Conservation (phyloP, 208 protist genomes). For the Leptomonas pyrrhocoris region DNA sequence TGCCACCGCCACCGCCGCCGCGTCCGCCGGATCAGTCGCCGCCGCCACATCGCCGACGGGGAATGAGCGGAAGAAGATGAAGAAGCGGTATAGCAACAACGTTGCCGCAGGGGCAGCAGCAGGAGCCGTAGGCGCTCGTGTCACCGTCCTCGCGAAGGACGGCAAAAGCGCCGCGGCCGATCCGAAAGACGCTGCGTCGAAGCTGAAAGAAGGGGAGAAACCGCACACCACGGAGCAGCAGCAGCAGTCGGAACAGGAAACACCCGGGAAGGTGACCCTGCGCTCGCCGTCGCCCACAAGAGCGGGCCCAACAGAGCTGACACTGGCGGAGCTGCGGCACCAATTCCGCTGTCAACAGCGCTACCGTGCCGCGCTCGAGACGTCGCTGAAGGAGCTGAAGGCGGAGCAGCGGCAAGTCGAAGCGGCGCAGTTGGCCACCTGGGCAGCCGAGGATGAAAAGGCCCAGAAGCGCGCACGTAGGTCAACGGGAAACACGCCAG, state of each 20-base stretch:
- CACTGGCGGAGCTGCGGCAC: slow-evolving; percentile 63
- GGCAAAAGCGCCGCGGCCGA: neutral
- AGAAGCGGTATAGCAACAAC: slow-evolving; percentile 13
- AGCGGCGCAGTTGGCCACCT: slow-evolving; percentile 44
- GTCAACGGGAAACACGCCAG: neutral
- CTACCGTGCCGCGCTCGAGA: slow-evolving; percentile 54
- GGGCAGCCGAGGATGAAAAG: slow-evolving; percentile 60
- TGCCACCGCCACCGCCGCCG: no score
- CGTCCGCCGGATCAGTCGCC: no score
- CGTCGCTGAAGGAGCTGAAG: slow-evolving; percentile 37
- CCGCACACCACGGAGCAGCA: neutral
- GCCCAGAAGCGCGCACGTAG: slow-evolving; percentile 25
- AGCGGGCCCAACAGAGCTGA: slow-evolving; percentile 50
- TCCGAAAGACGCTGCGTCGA: neutral
- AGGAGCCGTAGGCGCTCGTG: no score
- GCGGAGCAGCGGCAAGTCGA: slow-evolving; percentile 46
- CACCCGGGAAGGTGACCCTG: neutral
- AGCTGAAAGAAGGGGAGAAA: neutral
- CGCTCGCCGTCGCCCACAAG: neutral
- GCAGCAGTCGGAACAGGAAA: neutral
- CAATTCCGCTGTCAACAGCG: slow-evolving; percentile 70
- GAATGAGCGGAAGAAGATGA: slow-evolving; percentile 5
- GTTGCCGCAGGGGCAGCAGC: neutral
- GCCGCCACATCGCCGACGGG: neutral
- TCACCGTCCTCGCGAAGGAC: slow-evolving; percentile 4